phyloP scores from a whole-genome alignment of 2,329 filamentous ascomycete species.

The Blastomyces gilchristii region DNA sequence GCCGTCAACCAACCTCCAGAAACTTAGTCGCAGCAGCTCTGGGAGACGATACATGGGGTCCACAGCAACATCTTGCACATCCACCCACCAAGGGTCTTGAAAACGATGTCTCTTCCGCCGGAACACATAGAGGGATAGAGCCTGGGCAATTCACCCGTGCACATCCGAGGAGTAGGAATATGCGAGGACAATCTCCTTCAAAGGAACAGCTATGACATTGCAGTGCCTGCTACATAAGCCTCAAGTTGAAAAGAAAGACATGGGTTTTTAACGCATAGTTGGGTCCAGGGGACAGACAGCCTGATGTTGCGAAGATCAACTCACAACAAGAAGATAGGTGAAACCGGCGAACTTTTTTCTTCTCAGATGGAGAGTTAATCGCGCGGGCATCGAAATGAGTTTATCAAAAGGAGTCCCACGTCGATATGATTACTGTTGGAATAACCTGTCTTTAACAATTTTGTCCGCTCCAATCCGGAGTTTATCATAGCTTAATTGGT shows the following conservation, averaged over 20 bases:
- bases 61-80: slow-evolving; percentile 3
- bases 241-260: neutral
- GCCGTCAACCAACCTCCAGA: neutral
- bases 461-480: neutral
- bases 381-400: no score
- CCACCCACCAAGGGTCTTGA: neutral
- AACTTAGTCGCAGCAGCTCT: neutral
- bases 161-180: neutral
- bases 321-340: neutral
- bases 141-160: neutral
- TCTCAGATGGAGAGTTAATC: neutral
- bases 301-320: neutral
- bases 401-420: no score
- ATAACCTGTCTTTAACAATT: neutral
- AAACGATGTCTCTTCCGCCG: no score
- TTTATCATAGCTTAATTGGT: no score
- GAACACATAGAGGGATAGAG: neutral
- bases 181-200: neutral
- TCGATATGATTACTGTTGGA: no score
- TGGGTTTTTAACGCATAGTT: neutral
- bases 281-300: no score
- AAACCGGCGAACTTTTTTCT: neutral
- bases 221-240: no score
- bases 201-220: neutral
- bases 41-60: slow-evolving; percentile 5